Base-by-base conservation (phyloP, 345 rosid genomes). In the Rhodamnia argentea region DNA sequence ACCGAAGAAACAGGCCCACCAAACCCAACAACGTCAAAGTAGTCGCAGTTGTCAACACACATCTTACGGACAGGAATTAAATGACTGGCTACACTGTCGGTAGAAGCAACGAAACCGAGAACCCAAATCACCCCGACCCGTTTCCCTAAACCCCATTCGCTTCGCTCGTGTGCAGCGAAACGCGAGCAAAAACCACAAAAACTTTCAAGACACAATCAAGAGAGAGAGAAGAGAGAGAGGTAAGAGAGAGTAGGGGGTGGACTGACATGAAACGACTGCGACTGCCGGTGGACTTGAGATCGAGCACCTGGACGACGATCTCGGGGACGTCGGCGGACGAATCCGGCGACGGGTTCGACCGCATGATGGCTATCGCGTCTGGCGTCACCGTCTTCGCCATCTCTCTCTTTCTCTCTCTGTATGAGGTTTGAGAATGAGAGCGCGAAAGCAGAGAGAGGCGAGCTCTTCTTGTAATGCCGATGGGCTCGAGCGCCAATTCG, bases 211-310 rank as follows among this genome's bases (percentile, higher is more conserved):
- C 52, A 10, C 64, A 2, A 13, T 2, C 70, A 29, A 59, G 70
- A 59, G 18, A 37, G 26, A 32, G 13, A 37, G 40, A 37, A 84
- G 1, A 70, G 20, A 83, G 12, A 13, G 4, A 83, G 57, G 10
- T 47, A 47, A 12, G 82, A 84, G 32, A 52, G 37, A 4, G 13
- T 20, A 47, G 42, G 22, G 42, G 37, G 12, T 50, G 52, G 13
- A 29, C 89, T 84, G 83, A 96, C 99, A 94, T 92, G 86, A 95
- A 95, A 53, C 98, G 91, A 84, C 95, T 97, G 54, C 98, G 92
- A 60, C 94, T 96, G 60, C 99, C 99, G 15, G 94, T 91, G 55
- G 94, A 92, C 86, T 94, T 95, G 58, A 97, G 99, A 88, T 96
- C 96, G 82, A 96, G 90, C 81, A 96, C 95, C 85, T 97, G 99